Evolutionary conservation across 2,329 filamentous ascomycete species (phyloP).

Genomic region (Trichoderma sp.): DNA sequence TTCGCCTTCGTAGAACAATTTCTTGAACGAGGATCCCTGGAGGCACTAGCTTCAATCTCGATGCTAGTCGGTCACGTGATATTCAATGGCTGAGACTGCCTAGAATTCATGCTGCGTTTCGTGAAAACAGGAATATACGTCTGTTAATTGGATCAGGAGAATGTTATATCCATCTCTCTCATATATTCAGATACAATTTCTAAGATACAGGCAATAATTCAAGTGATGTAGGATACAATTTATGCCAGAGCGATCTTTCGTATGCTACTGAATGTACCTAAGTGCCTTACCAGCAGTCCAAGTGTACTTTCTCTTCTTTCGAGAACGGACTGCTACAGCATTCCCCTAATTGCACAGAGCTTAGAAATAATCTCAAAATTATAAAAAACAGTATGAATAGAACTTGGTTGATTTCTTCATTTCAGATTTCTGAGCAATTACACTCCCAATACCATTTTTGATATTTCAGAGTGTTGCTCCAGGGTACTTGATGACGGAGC

Average conservation of each 20-base stretch:
- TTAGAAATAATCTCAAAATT: neutral
- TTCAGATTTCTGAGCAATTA: neutral
- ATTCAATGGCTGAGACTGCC: neutral
- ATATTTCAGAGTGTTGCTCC: neutral
- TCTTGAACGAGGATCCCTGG: conserved; percentile 30
- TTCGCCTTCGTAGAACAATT: conserved; percentile 36
- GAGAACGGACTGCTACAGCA: neutral
- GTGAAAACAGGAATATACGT: neutral
- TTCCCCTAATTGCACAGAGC: neutral
- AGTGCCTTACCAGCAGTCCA: neutral
- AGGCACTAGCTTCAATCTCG: conserved; percentile 17
- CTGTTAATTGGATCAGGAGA: neutral
- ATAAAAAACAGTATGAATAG: neutral
- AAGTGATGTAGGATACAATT: too few species aligned
- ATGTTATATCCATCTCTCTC: neutral
- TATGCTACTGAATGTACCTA: too few species aligned
- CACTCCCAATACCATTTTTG: neutral
- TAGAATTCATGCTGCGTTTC: neutral
- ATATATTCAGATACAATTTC: neutral
- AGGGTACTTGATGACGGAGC: neutral
- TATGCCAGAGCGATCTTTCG: neutral
- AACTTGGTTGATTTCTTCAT: neutral
- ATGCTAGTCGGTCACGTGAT: conserved; percentile 28
- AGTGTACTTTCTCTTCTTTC: neutral
- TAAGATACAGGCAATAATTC: too few species aligned